Base-by-base conservation (phyloP, 192 early-diverging fungal species). In the Backusella sp. region DNA sequence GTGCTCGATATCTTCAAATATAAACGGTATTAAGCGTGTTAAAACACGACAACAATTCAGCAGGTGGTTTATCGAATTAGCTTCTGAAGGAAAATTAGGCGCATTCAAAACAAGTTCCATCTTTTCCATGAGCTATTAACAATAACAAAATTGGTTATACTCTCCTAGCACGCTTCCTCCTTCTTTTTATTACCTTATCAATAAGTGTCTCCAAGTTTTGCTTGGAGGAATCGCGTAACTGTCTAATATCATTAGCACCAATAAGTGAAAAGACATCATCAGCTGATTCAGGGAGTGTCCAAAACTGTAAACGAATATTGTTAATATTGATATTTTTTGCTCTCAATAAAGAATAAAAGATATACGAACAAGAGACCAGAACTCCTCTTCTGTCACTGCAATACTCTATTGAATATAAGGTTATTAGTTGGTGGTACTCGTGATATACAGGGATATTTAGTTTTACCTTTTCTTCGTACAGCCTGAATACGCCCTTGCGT, bases 221-320 rank as follows among this genome's bases (percentile, higher is more conserved):
- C 41, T 85, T 87, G 15, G 94, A 90, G 17, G 84, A 76, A 78
- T 96, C 93, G 41, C 94, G 85, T 17, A 94, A 90, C 42, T 88
- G 82, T 35, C 96, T 84, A 59, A 96, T 93, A 79, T 98, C 96
- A 37, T 92, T 91, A 8, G 92, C 89, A 23, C 91, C 89, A 41
- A 96, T 90, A 32, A 97, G 88, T 59, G 95, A 92, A 81, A 94
- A 96, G 19, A 96, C 88, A 80, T 97, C 96, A 73, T 97, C 93
- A 56, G 89, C 82, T 7, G 85, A 83, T 34, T 94, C 93, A 9
- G 91, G 90, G 0, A 97, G 84, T 19, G 82, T 82, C 92, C 92
- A 90, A 89, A 96, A 91, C 89, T 90, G 84, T 7, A 62, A 62
- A 21, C 21, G 3, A 62, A 28, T 28, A 62, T 62, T 62, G n/a